Evolutionary conservation across 805 yeast genomes (phyloP), one percentile per base, ranked within the genome.

Genomic region (Pichia heedii): DNA sequence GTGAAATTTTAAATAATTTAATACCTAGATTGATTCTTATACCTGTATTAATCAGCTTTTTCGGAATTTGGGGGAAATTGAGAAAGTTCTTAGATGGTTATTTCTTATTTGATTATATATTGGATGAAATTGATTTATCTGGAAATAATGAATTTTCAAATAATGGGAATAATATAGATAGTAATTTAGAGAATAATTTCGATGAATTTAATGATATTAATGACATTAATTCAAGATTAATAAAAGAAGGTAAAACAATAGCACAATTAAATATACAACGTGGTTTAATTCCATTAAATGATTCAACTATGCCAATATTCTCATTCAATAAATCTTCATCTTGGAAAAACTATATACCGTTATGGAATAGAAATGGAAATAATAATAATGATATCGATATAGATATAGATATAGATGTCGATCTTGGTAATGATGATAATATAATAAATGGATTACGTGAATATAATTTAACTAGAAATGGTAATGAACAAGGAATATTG

Each of bases 11-110:
- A 61, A 84, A 84, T 59, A 77, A 78, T 50, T 68, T 84, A 69
- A 62, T 84, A n/a, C 95, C 95, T 1, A 68, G 94, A 50, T 66
- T 86, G 19, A 69, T 85, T 11, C 50, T 86, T 15, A 61, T 86
- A n/a, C 95, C 95, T 1, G 72, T 85, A 8, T 50, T 75, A 1
- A 59, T 86, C 36, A 75, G 89, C 1, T 50, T 68, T 18, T 81
- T 85, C 57, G 74, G 80, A 50, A 65, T 83, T n/a, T 83, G 81
- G 60, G 89, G 81, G 46, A 72, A 67, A 47, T 49, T 83, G 18
- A 79, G 76, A 41, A 46, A 36, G 12, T 57, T 56, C 54, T 42
- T 61, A 8, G 51, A 50, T 13, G 56, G 57, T 13, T 47, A 53
- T n/a, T 55, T 62, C 32, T 44, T 60, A 8, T 51, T 63, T 35